phyloP scores from a whole-genome alignment of 345 rosid genomes.

The Pseudoturritis turrita region DNA sequence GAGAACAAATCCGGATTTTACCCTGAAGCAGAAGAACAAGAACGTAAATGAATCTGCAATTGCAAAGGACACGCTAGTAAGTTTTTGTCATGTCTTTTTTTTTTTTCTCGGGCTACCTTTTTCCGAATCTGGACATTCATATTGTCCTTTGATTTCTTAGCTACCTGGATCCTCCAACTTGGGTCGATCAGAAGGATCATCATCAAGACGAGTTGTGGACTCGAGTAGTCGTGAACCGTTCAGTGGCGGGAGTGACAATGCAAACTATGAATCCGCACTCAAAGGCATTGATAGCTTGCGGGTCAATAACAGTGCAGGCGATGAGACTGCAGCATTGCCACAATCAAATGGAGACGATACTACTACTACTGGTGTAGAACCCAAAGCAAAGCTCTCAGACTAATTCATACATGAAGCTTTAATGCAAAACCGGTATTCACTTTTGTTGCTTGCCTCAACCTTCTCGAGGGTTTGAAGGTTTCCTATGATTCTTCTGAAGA shows the following conservation, averaged over 20 bases:
- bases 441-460: slow-evolving; percentile 11
- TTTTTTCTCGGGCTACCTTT: not conserved
- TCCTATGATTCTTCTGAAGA: slow-evolving; percentile 23
- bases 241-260: slow-evolving; percentile 38
- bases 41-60: slow-evolving; percentile 55
- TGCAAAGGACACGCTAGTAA: slow-evolving; percentile 24
- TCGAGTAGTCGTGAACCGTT: slow-evolving; percentile 55
- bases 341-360: slow-evolving; percentile 18
- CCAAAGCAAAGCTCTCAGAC: slow-evolving; percentile 22
- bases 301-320: slow-evolving; percentile 38
- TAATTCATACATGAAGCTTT: not conserved
- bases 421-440: not conserved
- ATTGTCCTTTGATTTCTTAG: slow-evolving; percentile 32
- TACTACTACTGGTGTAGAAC: not conserved
- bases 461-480: not conserved
- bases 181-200: slow-evolving; percentile 57
- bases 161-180: slow-evolving; percentile 45
- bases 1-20: slow-evolving; percentile 51
- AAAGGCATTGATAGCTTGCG: slow-evolving; percentile 61
- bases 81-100: not conserved
- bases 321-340: slow-evolving; percentile 11
- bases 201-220: slow-evolving; percentile 60
- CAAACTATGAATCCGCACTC: slow-evolving; percentile 50
- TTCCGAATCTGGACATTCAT: not conserved
- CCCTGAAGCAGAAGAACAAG: slow-evolving; percentile 67